A percentile compares a stretch with the other conserved stretches of the same genome.
These are phyloP conservation scores for Debaryomyces fabryi DNA, from an alignment of 1,139 yeast genomes.

Conservation along the genomic window DNA sequence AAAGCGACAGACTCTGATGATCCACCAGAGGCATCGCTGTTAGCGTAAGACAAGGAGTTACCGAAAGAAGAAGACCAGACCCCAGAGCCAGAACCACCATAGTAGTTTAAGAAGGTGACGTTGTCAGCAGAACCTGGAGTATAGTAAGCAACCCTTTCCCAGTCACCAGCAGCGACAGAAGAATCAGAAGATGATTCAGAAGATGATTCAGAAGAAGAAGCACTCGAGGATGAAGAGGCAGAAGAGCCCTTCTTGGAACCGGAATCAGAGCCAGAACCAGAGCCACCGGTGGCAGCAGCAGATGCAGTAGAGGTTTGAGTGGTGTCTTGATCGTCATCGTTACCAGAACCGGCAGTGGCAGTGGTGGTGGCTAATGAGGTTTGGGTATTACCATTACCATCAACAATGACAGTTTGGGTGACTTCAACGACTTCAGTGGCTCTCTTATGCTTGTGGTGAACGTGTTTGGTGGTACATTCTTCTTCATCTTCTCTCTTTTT, in stretches of 20 bases:
- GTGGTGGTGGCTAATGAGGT: slow-evolving; percentile 31
- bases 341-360: slow-evolving; percentile 16
- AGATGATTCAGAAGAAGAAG: slow-evolving; percentile 29
- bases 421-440: slow-evolving; percentile 67
- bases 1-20: slow-evolving; percentile 63
- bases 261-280: slow-evolving; percentile 32
- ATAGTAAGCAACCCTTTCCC: slow-evolving; percentile 80
- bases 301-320: slow-evolving; percentile 19
- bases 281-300: slow-evolving; percentile 17
- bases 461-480: slow-evolving; percentile 47
- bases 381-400: slow-evolving; percentile 55
- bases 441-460: slow-evolving; percentile 65
- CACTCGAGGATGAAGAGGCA: slow-evolving; percentile 29
- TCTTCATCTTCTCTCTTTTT: slow-evolving; percentile 36
- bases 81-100: slow-evolving; percentile 87
- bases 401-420: slow-evolving; percentile 72
- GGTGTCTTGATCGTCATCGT: slow-evolving; percentile 14
- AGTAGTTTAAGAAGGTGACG: slow-evolving; percentile 79
- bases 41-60: slow-evolving; percentile 85
- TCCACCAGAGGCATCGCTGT: slow-evolving; percentile 70
- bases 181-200: slow-evolving; percentile 36
- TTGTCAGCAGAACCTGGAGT: slow-evolving; percentile 61
- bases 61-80: slow-evolving; percentile 84
- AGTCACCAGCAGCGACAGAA: slow-evolving; percentile 49
- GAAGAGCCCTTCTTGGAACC: slow-evolving; percentile 25